These are phyloP conservation scores for Starmera caribaea DNA, from an alignment of 805 yeast species.

Conservation along the genomic window DNA sequence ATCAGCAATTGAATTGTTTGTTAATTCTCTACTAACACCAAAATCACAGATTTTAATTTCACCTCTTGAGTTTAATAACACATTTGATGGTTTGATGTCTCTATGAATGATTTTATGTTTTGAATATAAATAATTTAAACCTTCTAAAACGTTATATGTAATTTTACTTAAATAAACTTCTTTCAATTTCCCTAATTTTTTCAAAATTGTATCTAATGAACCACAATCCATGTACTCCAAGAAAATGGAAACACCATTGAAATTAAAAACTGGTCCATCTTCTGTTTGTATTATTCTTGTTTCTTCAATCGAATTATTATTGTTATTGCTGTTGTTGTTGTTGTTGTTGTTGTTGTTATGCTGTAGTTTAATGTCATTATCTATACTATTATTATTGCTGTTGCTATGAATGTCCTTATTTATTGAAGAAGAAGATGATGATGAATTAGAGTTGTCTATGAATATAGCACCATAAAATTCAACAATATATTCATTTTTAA, in stretches of 20 bases:
- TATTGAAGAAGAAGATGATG: too few relatives aligned
- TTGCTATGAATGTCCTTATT: too few relatives aligned
- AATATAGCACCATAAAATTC: conserved; percentile 89
- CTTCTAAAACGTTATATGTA: conserved; percentile 67
- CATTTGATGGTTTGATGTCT: conserved; percentile 94
- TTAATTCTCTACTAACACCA: conserved; percentile 89
- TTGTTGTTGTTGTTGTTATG: not conserved
- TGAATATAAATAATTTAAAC: conserved; percentile 72
- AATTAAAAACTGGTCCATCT: conserved; percentile 15
- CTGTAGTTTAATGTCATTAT: too few relatives aligned
- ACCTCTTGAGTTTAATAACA: conserved; percentile 77
- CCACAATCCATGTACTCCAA: conserved; percentile 97
- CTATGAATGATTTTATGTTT: conserved; percentile 87
- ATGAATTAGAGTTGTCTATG: conserved; percentile 31
- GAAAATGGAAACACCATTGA: conserved; percentile 73
- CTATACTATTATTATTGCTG: too few relatives aligned
- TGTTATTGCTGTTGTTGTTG: conserved; percentile 1
- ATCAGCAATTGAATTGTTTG: conserved; percentile 83
- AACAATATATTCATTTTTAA: conserved; percentile 73
- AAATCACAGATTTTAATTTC: conserved; percentile 90
- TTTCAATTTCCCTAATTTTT: conserved; percentile 52
- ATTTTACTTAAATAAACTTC: conserved; percentile 64
- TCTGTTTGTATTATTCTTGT: conserved; percentile 7
- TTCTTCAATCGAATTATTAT: not conserved
- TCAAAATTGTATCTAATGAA: conserved; percentile 72